Evolutionary conservation across 306 rosid genomes (phyloP), one percentile per base, ranked within the genome.

Genomic region (Biancaea sappan): DNA sequence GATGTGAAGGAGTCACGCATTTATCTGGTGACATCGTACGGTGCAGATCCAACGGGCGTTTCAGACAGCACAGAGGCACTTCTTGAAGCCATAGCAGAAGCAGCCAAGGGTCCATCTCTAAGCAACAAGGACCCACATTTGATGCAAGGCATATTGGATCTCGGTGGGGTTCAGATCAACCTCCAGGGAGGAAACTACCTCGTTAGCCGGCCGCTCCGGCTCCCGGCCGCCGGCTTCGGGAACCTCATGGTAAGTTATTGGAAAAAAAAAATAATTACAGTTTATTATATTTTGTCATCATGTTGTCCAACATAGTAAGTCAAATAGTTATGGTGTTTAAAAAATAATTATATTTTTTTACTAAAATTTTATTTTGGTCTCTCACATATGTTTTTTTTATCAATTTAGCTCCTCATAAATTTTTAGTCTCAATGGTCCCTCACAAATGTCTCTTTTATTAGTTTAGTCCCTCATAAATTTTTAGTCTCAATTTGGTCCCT

Each of bases 41-140:
- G 99, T 3, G 97, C 95, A 34, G 99, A 94, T 77, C 95, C 97
- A 18, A 90, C 91, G 0, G 99, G 96, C 4, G 82, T 58, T 46
- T 75, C 51, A 25, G 99, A 94, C 60, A 94, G 99, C 75, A 92
- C 95, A 0, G 87, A 81, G 6, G 94, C 95, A 2, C 38, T 94
- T 22, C 83, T 82, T 16, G 58, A 48, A 74, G 97, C 91, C 59
- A 85, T 94, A 47, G 77, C 86, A 43, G 97, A 86, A 41, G 97
- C 93, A 62, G 38, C 69, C 13, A 70, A 80, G 24, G 83, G 71
- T 32, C 75, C 72, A 7, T 34, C 38, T 2, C 3, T 34, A 2
- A 34, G 6, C 6, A 34, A 34, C 6, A 34, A 7, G n/a, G n/a
- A n/a, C n/a, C n/a, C n/a, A n/a, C n/a, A n/a, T n/a, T 56, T 56